phyloP scores from a whole-genome alignment of 345 rosid species.

The Acer campestre region DNA sequence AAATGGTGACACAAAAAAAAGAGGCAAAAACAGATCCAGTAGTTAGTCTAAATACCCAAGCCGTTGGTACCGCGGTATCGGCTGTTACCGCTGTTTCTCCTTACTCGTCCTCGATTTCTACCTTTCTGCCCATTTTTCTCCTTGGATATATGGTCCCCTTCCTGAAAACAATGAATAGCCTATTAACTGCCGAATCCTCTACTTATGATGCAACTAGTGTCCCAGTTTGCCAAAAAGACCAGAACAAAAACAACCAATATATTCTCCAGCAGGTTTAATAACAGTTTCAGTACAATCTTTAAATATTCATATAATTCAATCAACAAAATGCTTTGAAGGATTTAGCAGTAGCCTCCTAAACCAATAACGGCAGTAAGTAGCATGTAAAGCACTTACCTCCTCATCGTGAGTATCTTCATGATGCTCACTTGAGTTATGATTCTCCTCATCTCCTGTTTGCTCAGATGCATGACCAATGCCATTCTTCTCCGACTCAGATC shows the following conservation, averaged over 20 bases:
- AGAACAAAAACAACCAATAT: neutral
- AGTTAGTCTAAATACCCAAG: constrained; percentile 33
- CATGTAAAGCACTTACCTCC: constrained; percentile 46
- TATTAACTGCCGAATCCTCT: neutral
- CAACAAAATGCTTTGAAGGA: neutral
- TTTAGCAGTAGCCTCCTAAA: neutral
- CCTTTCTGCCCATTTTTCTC: constrained; percentile 61
- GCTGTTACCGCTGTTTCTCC: constrained; percentile 33
- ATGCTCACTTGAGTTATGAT: constrained; percentile 47
- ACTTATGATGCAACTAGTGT: neutral
- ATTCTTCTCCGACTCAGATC: constrained; percentile 54
- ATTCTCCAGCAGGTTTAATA: no score
- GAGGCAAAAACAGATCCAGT: neutral
- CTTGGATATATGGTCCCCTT: constrained; percentile 44
- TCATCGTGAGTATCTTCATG: constrained; percentile 59
- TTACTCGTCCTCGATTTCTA: constrained; percentile 51
- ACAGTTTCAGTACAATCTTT: neutral
- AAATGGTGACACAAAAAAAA: neutral
- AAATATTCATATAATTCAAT: neutral
- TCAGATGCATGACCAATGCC: constrained; percentile 38
- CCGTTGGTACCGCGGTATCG: constrained; percentile 54
- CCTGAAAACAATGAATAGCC: constrained; percentile 36
- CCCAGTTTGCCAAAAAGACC: neutral
- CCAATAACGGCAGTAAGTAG: neutral
- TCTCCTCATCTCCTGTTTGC: constrained; percentile 53